Percentiles rank a stretch among this genome's conserved stretches.
phyloP scores from a whole-genome alignment of 208 protist species.

The Crithidia expoeki region DNA sequence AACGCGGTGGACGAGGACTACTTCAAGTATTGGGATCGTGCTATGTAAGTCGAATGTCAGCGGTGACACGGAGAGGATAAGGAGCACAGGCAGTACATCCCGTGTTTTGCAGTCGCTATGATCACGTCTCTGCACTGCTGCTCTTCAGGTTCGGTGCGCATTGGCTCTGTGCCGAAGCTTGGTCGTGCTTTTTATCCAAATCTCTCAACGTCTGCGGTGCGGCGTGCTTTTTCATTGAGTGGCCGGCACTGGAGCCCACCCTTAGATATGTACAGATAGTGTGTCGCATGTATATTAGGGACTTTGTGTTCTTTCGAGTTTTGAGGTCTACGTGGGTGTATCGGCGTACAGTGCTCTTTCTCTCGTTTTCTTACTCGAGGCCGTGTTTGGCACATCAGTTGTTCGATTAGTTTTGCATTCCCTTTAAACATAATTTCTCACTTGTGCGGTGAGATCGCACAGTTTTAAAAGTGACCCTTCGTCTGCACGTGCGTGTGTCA shows the following conservation, averaged over 20 bases:
- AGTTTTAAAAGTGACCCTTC: too few species aligned
- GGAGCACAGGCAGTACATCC: too few species aligned
- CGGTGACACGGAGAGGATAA: too few species aligned
- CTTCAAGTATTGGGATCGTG: conserved; percentile 90
- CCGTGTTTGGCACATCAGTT: background rate
- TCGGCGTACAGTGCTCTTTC: too few species aligned
- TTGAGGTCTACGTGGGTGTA: too few species aligned
- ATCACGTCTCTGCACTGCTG: too few species aligned
- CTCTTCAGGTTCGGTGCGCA: too few species aligned
- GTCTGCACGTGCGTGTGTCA: background rate
- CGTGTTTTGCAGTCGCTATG: too few species aligned
- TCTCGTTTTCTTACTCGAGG: background rate
- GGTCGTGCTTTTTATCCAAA: too few species aligned
- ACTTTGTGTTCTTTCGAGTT: background rate
- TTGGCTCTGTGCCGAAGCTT: too few species aligned
- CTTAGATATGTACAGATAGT: conserved; percentile 19
- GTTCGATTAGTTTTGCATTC: conserved; percentile 1
- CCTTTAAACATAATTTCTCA: background rate
- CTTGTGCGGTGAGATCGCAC: too few species aligned
- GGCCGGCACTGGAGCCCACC: background rate
- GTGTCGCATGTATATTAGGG: conserved; percentile 9
- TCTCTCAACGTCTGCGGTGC: background rate
- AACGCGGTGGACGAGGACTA: conserved; percentile 92
- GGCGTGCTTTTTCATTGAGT: background rate
- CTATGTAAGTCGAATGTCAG: too few species aligned